Percentiles rank a stretch among this genome's conserved stretches.
Conservation (phyloP, 1,139 yeast genomes). For the Geotrichum aggregatum region DNA sequence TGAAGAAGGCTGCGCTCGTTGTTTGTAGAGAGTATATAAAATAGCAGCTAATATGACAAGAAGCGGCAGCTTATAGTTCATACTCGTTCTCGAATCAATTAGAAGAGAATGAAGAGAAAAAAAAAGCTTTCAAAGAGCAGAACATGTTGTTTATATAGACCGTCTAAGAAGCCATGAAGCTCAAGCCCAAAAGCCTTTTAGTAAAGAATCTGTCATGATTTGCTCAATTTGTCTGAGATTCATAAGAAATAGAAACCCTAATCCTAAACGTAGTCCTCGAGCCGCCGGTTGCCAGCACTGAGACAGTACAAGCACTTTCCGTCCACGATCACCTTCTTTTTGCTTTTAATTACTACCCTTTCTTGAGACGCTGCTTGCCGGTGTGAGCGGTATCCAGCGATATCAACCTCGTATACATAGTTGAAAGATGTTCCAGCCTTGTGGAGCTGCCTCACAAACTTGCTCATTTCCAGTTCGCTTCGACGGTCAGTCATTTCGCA, state of each 20-base stretch:
- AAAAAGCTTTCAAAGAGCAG: no score
- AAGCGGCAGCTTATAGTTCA: not conserved
- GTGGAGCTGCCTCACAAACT: not conserved
- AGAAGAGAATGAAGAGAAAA: no score
- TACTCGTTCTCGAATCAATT: no score
- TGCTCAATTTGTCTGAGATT: not conserved
- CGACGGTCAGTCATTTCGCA: not conserved
- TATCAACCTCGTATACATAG: not conserved
- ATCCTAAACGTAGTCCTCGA: not conserved
- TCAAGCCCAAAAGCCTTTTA: no score
- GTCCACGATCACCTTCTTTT: not conserved
- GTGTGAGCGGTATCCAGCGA: not conserved
- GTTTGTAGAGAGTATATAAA: not conserved
- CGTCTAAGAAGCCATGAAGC: no score
- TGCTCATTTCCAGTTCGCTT: not conserved
- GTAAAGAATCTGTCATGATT: no score
- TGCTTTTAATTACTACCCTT: not conserved
- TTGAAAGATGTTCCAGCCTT: not conserved
- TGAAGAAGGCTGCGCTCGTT: not conserved
- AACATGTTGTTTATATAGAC: no score
- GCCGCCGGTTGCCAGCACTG: not conserved
- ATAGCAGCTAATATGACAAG: not conserved
- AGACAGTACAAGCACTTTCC: constrained; percentile 6
- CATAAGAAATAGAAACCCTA: not conserved
- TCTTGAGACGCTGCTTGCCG: no score